A percentile compares a stretch with the other conserved stretches of the same genome.
These are phyloP conservation scores for Durusdinium trenchii DNA, from an alignment of 73 alveolate genomes.

Conservation along the genomic window DNA sequence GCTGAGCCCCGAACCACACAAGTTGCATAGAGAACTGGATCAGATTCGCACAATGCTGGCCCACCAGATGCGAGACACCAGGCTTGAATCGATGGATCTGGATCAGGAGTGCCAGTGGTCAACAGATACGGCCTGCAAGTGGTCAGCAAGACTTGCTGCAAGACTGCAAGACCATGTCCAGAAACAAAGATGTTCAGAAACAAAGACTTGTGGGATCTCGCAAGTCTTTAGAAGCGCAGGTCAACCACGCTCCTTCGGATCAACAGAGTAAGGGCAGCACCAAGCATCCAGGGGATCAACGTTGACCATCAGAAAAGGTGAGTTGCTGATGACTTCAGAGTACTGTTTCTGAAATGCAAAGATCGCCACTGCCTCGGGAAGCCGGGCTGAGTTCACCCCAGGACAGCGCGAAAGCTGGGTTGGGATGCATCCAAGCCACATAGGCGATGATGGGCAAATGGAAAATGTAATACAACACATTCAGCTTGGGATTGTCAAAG, in stretches of 20 bases:
- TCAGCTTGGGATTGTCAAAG: slow-evolving; percentile 55
- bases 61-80: slow-evolving; percentile 85
- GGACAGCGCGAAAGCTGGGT: neutral
- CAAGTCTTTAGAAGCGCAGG: neutral
- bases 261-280: slow-evolving; percentile 1
- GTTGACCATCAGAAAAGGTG: slow-evolving; percentile 70
- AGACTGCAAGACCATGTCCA: neutral
- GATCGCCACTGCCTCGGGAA: slow-evolving; percentile 31
- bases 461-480: slow-evolving; percentile 48
- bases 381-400: no score
- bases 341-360: slow-evolving; percentile 56
- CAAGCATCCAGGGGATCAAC: neutral
- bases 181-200: neutral
- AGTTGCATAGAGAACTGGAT: neutral
- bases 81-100: neutral
- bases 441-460: slow-evolving; percentile 69
- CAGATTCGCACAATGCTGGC: slow-evolving; percentile 23
- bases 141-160: no score
- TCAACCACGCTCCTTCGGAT: neutral
- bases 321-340: slow-evolving; percentile 60
- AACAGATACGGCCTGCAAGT: neutral
- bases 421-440: neutral
- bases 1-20: slow-evolving; percentile 1
- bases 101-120: neutral
- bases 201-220: neutral